Evolutionary conservation across 495 filamentous ascomycete species (phyloP).

Genomic region (Darksidea phi): DNA sequence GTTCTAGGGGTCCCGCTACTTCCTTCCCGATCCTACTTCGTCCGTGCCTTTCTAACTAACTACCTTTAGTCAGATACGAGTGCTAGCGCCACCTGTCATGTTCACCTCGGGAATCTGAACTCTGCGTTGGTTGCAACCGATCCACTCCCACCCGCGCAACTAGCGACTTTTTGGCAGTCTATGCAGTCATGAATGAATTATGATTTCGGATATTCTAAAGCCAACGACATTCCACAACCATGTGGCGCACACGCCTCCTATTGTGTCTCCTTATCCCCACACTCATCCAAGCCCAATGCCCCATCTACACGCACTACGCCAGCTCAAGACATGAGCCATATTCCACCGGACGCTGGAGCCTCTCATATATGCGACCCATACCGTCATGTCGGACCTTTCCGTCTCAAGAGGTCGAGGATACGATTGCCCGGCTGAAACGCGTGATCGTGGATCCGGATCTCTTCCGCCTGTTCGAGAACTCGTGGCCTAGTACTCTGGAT

Average conservation of each 20-base stretch:
- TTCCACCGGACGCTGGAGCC: conserved; percentile 44
- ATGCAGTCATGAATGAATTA: too few relatives aligned
- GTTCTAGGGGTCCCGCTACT: too few relatives aligned
- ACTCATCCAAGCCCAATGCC: conserved; percentile 38
- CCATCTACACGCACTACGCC: conserved; percentile 43
- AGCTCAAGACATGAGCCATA: conserved; percentile 37
- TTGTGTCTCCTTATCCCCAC: background rate
- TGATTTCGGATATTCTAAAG: too few relatives aligned
- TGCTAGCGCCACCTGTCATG: too few relatives aligned
- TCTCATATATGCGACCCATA: conserved; percentile 58
- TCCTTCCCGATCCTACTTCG: too few relatives aligned
- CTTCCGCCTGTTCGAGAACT: conserved; percentile 62
- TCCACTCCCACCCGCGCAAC: too few relatives aligned
- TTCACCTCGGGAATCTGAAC: too few relatives aligned
- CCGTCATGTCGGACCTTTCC: conserved; percentile 60
- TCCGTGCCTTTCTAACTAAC: too few relatives aligned
- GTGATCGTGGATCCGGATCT: conserved; percentile 64
- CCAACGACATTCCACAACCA: background rate
- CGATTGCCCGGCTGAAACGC: conserved; percentile 49
- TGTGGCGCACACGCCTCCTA: background rate
- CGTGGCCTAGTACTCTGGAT: conserved; percentile 66
- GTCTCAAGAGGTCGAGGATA: conserved; percentile 53
- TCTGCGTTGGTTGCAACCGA: too few relatives aligned
- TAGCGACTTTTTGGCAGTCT: too few relatives aligned
- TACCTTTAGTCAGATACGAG: too few relatives aligned